Evolutionary conservation across 768 basidiomycete genomes (phyloP).

Genomic region (Coprinopsis marcescibilis): DNA sequence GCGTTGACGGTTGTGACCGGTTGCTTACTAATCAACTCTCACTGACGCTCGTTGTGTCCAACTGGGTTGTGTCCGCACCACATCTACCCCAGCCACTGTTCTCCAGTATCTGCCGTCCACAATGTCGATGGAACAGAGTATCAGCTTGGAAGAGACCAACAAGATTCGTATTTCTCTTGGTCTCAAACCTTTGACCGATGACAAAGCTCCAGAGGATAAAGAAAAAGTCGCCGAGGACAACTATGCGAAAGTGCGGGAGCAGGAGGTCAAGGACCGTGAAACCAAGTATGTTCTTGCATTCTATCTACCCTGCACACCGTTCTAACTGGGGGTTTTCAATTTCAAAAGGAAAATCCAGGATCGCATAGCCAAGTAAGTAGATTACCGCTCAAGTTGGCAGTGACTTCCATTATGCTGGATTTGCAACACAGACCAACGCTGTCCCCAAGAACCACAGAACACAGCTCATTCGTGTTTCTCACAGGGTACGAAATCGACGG

Average conservation of each 20-base stretch:
- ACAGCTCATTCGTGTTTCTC: conserved; percentile 42
- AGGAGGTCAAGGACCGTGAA: conserved; percentile 65
- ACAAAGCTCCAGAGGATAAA: conserved; percentile 63
- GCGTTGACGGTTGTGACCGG: not conserved
- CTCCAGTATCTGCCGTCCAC: conserved; percentile 13
- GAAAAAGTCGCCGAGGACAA: conserved; percentile 87
- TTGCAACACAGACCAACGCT: conserved; percentile 32
- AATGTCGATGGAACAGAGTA: conserved; percentile 79
- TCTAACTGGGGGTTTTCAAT: conserved; percentile 19
- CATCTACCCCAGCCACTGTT: conserved; percentile 4
- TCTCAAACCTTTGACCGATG: conserved; percentile 88
- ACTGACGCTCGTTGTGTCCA: too few relatives aligned
- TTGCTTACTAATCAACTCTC: conserved; percentile 3
- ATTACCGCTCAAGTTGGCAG: conserved; percentile 24
- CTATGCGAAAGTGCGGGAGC: conserved; percentile 67
- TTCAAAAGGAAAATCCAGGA: conserved; percentile 60
- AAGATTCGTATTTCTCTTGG: conserved; percentile 92
- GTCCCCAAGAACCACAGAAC: conserved; percentile 16
- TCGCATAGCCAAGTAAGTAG: conserved; percentile 83
- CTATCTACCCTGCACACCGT: conserved; percentile 14
- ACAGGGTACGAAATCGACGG: conserved; percentile 87
- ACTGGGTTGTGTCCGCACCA: not conserved
- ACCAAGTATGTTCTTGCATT: conserved; percentile 54
- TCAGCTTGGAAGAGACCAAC: conserved; percentile 93
- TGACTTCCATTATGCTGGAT: conserved; percentile 43